Percentiles rank a stretch among this genome's conserved stretches.
Evolutionary conservation across 495 filamentous ascomycete species (phyloP).

Genomic region (Aspergillus affinis): DNA sequence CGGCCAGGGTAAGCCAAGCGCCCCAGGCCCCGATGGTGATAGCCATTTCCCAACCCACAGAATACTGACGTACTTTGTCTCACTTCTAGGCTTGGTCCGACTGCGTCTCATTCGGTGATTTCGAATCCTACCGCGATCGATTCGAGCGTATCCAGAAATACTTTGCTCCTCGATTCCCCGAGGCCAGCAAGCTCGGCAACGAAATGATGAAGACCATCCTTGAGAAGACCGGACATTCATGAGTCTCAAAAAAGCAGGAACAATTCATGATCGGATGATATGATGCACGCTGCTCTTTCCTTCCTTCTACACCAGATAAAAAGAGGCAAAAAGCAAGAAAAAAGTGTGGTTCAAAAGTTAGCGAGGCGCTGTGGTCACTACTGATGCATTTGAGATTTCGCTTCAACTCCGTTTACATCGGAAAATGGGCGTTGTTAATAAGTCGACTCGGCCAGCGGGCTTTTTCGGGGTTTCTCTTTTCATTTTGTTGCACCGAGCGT

Average conservation of each 20-base stretch:
- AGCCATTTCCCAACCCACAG: background rate
- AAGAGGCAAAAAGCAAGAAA: too few relatives aligned
- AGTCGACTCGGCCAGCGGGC: background rate
- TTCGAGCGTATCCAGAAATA: conserved; percentile 87
- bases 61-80: conserved; percentile 7
- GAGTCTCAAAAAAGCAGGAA: background rate
- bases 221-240: conserved; percentile 57
- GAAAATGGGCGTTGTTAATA: background rate
- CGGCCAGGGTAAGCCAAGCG: conserved; percentile 62
- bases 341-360: background rate
- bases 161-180: conserved; percentile 84
- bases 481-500: background rate
- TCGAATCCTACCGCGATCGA: conserved; percentile 83
- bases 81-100: conserved; percentile 80
- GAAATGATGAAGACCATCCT: conserved; percentile 96
- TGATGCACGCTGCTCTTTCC: too few relatives aligned
- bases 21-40: background rate
- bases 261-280: background rate
- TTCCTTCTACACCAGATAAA: too few relatives aligned
- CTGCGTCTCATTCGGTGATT: conserved; percentile 85
- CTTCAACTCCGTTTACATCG: conserved; percentile 2
- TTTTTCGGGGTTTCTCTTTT: background rate
- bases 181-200: conserved; percentile 83
- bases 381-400: background rate
- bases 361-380: background rate